phyloP scores from a whole-genome alignment of 2,329 filamentous ascomycete genomes.

The Rugonectria rugulosa region DNA sequence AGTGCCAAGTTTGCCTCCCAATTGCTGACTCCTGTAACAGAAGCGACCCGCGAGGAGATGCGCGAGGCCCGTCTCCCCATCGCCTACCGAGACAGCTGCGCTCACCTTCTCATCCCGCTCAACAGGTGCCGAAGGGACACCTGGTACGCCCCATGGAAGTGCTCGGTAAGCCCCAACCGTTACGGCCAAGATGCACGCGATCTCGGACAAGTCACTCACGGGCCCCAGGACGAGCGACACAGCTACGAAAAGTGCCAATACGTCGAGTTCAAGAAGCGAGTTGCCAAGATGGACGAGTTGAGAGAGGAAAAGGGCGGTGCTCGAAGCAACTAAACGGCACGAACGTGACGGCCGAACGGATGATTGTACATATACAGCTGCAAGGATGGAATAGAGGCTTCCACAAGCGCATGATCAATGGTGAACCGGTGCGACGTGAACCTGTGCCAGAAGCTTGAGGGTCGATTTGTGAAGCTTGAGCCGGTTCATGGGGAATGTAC shows the following conservation, averaged over 20 bases:
- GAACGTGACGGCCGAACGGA: conserved; percentile 30
- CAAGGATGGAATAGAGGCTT: conserved; percentile 39
- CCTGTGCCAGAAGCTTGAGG: no score
- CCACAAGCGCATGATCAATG: conserved; percentile 30
- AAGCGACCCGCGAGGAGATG: conserved; percentile 91
- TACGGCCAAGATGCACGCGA: not conserved
- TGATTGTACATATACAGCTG: conserved; percentile 44
- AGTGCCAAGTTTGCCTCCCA: conserved; percentile 23
- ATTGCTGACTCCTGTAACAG: conserved; percentile 50
- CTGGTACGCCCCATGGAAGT: conserved; percentile 98
- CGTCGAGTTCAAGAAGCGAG: conserved; percentile 97
- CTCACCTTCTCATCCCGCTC: conserved; percentile 90
- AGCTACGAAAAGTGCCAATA: conserved; percentile 99
- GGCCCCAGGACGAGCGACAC: conserved; percentile 85
- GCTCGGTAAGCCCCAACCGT: conserved; percentile 72
- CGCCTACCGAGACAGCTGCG: conserved; percentile 94
- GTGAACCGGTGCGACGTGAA: no score
- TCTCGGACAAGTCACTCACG: conserved; percentile 31
- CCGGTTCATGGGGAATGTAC: no score
- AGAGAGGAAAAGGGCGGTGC: conserved; percentile 83
- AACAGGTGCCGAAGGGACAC: conserved; percentile 93
- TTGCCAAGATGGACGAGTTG: conserved; percentile 98
- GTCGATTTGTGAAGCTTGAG: no score
- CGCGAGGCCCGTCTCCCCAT: conserved; percentile 86
- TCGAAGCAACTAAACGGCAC: conserved; percentile 76